These are phyloP conservation scores for Pinus tabuliformis DNA, from an alignment of 75 land plant genomes.

Conservation along the genomic window DNA sequence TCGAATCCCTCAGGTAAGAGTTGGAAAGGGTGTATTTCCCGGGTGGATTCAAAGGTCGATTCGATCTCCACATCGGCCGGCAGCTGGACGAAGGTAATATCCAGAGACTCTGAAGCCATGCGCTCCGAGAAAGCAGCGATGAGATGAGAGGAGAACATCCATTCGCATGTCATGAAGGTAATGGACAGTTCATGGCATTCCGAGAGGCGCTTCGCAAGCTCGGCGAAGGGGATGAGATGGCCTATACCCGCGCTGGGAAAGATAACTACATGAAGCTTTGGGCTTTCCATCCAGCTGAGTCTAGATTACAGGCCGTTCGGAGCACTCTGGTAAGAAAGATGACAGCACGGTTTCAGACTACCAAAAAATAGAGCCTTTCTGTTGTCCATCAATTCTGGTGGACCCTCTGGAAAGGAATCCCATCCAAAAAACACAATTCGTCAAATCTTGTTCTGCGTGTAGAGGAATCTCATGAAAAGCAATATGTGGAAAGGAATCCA, in stretches of 20 bases:
- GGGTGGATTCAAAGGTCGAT: not conserved
- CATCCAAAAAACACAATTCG: no score
- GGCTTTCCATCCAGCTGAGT: no score
- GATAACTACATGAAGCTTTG: slow-evolving; percentile 28
- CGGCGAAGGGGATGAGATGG: slow-evolving; percentile 53
- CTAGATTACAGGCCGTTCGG: no score
- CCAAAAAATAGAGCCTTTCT: no score
- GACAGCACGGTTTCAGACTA: no score
- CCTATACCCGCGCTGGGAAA: slow-evolving; percentile 50
- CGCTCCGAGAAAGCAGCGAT: not conserved
- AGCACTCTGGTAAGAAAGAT: no score
- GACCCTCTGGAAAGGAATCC: no score
- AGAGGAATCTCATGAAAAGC: no score
- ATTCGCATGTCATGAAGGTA: slow-evolving; percentile 13
- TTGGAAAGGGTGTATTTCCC: no score
- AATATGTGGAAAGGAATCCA: no score
- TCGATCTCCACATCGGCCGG: not conserved
- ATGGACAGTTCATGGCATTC: slow-evolving; percentile 17
- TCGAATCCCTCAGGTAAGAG: not conserved
- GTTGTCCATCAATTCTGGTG: no score
- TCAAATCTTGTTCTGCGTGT: no score
- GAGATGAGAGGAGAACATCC: not conserved
- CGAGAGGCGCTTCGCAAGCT: slow-evolving; percentile 52
- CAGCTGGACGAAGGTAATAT: not conserved
- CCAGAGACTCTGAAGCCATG: not conserved